Evolutionary conservation across 768 basidiomycete species (phyloP).

Genomic region (Suillus decipiens): DNA sequence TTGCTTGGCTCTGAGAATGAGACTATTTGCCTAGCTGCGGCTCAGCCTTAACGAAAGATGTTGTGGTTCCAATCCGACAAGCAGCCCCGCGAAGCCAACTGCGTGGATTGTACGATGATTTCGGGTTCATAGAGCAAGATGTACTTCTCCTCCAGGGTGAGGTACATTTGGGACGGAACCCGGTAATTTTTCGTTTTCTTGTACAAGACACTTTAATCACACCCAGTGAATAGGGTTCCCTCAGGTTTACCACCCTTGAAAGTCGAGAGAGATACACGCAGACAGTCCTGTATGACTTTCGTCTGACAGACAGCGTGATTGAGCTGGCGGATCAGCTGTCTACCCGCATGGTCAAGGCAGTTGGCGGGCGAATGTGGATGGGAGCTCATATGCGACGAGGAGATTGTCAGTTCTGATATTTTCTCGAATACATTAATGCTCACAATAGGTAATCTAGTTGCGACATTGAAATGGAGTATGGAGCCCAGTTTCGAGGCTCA

Average conservation of each 20-base stretch:
- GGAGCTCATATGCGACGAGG: slow-evolving; percentile 47
- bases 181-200: slow-evolving; percentile 26
- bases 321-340: slow-evolving; percentile 33
- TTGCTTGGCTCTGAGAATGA: slow-evolving; percentile 3
- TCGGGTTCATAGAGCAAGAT: slow-evolving; percentile 29
- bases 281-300: slow-evolving; percentile 35
- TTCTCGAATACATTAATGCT: no score
- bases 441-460: slow-evolving; percentile 19
- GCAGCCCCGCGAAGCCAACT: slow-evolving; percentile 35
- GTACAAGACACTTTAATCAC: background rate
- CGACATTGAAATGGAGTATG: slow-evolving; percentile 35
- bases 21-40: slow-evolving; percentile 31
- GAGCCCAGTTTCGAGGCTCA: slow-evolving; percentile 35
- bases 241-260: slow-evolving; percentile 35
- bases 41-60: slow-evolving; percentile 41
- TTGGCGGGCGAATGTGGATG: slow-evolving; percentile 41
- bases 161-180: slow-evolving; percentile 39
- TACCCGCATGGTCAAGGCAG: slow-evolving; percentile 32
- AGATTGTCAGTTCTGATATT: slow-evolving; percentile 34
- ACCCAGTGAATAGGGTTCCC: slow-evolving; percentile 25
- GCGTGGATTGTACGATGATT: slow-evolving; percentile 43
- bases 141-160: slow-evolving; percentile 45
- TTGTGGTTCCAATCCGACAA: slow-evolving; percentile 35
- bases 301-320: slow-evolving; percentile 25
- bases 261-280: slow-evolving; percentile 29